Conservation (phyloP, 169 alveolate species). For the Cystoisospora suis region DNA sequence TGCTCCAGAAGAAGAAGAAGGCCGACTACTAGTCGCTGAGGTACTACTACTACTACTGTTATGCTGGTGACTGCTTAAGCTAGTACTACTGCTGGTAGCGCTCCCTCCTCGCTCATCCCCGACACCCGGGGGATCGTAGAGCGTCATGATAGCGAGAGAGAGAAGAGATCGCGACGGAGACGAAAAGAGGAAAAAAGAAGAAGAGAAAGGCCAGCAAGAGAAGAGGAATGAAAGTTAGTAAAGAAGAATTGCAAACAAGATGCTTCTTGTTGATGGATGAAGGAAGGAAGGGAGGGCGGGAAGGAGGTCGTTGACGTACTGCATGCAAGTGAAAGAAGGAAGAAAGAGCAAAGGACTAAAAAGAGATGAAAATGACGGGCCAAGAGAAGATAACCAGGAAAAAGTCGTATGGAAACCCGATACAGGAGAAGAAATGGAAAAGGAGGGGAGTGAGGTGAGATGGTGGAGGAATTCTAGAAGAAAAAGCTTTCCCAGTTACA, state of each 20-base stretch:
- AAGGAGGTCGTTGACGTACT: neutral
- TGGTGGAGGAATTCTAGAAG: neutral
- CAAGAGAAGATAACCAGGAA: neutral
- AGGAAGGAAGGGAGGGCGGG: neutral
- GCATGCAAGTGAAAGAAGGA: neutral
- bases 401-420: neutral
- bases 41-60: neutral
- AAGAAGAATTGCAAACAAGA: neutral
- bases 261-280: neutral
- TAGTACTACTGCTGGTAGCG: too few relatives aligned
- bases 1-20: neutral
- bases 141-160: neutral
- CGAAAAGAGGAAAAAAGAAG: neutral
- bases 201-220: neutral
- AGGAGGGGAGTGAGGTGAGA: neutral
- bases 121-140: conserved; percentile 21
- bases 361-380: neutral
- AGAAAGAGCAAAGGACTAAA: neutral
- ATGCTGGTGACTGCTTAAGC: neutral
- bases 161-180: neutral
- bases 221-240: neutral
- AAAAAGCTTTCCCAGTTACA: neutral
- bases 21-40: neutral
- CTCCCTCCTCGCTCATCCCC: neutral
- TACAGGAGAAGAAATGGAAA: neutral